Percentiles rank a stretch among this genome's conserved stretches.
Conservation (phyloP, 805 yeast species). For the Schwanniomyces vanrijiae region DNA sequence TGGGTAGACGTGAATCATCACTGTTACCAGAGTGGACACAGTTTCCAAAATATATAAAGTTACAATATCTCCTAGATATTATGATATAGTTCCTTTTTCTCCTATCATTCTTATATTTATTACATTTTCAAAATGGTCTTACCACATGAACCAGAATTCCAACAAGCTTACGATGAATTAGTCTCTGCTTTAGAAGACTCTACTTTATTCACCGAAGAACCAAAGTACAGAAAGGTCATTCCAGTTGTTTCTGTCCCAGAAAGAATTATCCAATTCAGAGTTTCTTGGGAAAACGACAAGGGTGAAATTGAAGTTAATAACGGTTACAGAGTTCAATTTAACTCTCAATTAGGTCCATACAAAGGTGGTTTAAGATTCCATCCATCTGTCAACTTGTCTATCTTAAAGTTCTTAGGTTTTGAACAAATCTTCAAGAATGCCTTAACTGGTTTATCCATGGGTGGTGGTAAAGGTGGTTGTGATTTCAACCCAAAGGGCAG, state of each 20-base stretch:
- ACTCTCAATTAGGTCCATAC: constrained; percentile 98
- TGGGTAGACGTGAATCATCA: not conserved
- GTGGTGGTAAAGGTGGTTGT: constrained; percentile 99
- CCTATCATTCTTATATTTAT: not conserved
- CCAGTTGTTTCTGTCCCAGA: constrained; percentile 94
- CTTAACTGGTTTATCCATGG: constrained; percentile 94
- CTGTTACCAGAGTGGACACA: not conserved
- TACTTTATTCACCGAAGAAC: constrained; percentile 82
- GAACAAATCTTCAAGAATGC: constrained; percentile 99
- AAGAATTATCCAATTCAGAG: constrained; percentile 95
- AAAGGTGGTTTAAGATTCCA: constrained; percentile 99
- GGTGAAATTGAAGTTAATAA: constrained; percentile 91
- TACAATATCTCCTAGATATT: not conserved
- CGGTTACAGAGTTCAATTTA: constrained; percentile 98
- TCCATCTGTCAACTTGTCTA: constrained; percentile 93
- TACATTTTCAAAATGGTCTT: constrained; percentile 54
- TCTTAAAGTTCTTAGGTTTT: constrained; percentile 93
- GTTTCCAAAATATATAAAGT: not conserved
- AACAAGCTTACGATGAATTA: constrained; percentile 96
- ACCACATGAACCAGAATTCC: constrained; percentile 96
- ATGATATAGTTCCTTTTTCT: not conserved
- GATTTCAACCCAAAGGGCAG: constrained; percentile 97
- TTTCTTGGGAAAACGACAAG: constrained; percentile 94
- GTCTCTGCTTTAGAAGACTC: constrained; percentile 87
- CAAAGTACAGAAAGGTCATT: constrained; percentile 84